Evolutionary conservation across 768 basidiomycete genomes (phyloP).

Genomic region (Kwoniella pini): DNA sequence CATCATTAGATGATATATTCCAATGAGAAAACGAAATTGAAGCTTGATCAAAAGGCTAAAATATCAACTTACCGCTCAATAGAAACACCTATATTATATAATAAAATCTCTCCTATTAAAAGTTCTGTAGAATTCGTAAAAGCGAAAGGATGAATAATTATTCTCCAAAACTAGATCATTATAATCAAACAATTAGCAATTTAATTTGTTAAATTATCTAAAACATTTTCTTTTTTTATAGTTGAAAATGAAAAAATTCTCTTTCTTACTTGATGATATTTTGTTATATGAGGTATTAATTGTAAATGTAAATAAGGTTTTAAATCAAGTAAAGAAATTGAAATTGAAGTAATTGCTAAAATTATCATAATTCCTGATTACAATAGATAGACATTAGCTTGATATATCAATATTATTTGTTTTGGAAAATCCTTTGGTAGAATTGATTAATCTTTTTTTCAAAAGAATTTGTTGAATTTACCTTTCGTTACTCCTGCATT

Average conservation of each 20-base stretch:
- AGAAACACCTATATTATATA: constrained; percentile 69
- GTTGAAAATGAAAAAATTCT: not conserved
- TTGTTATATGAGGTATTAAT: constrained; percentile 86
- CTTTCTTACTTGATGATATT: constrained; percentile 74
- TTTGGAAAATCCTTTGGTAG: no score
- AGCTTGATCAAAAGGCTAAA: not conserved
- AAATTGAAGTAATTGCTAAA: constrained; percentile 69
- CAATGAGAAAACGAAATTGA: no score
- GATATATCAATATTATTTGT: no score
- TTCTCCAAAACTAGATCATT: constrained; percentile 76
- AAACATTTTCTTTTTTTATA: not conserved
- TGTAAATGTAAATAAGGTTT: constrained; percentile 89
- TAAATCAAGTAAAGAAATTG: constrained; percentile 75
- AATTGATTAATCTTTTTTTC: no score
- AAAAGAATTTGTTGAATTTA: not conserved
- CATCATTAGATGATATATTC: no score
- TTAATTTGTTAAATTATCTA: not conserved
- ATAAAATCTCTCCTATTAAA: constrained; percentile 69
- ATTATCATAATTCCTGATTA: constrained; percentile 72
- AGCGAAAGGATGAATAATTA: constrained; percentile 70
- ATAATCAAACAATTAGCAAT: not conserved
- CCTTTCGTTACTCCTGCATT: constrained; percentile 50
- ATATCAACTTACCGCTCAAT: constrained; percentile 67
- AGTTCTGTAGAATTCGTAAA: constrained; percentile 85
- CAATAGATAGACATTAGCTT: no score